Base-by-base conservation (phyloP, 228 moss, liverwort and hornwort genomes). In the Sphagnum magellanicum region DNA sequence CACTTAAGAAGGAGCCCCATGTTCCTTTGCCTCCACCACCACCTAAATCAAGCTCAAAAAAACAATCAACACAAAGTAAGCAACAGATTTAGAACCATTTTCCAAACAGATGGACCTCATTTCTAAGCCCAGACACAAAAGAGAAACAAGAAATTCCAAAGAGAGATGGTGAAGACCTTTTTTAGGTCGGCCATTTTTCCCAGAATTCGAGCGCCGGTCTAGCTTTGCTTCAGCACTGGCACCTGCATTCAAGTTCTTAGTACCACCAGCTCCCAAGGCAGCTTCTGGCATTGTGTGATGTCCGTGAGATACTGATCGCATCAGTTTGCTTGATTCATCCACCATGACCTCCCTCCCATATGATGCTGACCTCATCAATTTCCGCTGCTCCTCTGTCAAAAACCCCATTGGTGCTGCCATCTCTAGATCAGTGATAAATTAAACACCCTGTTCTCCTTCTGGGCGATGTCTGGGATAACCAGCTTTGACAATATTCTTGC, bases 1-100 rank as follows among this genome's bases (percentile, higher is more conserved):
- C 76, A 50, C 83, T 80, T 49, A 92, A 61, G 15, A 96, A 69
- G 60, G 67, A 77, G 11, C 95, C 95, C 95, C 95, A 96, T 11
- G 92, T 96, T 46, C 92, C 92, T 75, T 96, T 96, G 47, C 95
- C 92, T 63, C 95, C 95, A 50, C 92, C 89, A 50, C 95, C 95
- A 77, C 87, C 95, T 96, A 80, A 51, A 67, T 9, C 10, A 48
- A 49, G 6, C 6, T 67, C 32, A 32, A 32, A 32, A 1, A 32
- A 1, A 4, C 49, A 12, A 12, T 67, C 4, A 50, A 48, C 49
- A 13, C 13, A 49, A 50, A 50, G 15, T 6, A 8, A 6, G 66
- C 8, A 16, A 12, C 49, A n/a, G n/a, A 16, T 10, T 48, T 48
- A 10, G 50, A 9, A 49, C 9, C 6, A 17, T 48, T 67, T 52